Conservation (phyloP, 768 basidiomycete species). For the Tephrocybe sp. region DNA sequence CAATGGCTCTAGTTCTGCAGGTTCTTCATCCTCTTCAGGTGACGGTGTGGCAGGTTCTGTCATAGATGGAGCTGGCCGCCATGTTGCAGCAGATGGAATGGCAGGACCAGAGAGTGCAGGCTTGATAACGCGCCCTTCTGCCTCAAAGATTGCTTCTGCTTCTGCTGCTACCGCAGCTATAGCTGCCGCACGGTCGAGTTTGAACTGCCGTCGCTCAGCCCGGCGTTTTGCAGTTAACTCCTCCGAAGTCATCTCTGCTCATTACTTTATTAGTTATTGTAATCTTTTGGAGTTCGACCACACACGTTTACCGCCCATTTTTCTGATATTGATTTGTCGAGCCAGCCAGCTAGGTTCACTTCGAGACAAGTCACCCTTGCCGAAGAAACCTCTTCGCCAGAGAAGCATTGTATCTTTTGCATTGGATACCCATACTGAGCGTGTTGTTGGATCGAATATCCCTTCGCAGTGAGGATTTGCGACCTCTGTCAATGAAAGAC, state of each 20-base stretch:
- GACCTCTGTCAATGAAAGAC: slow-evolving; percentile 56
- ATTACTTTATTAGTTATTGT: neutral
- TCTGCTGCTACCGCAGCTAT: slow-evolving; percentile 81
- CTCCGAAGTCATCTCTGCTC: slow-evolving; percentile 77
- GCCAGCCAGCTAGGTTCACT: slow-evolving; percentile 95
- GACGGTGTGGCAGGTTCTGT: slow-evolving; percentile 21
- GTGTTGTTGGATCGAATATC: slow-evolving; percentile 72
- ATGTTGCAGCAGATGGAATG: slow-evolving; percentile 81
- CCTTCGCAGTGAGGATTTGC: slow-evolving; percentile 78
- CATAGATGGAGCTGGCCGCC: slow-evolving; percentile 50
- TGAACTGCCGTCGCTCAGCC: slow-evolving; percentile 89
- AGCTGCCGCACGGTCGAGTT: slow-evolving; percentile 86
- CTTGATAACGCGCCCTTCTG: slow-evolving; percentile 65
- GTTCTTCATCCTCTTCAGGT: slow-evolving; percentile 33
- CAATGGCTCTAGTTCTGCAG: slow-evolving; percentile 43
- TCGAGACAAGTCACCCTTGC: slow-evolving; percentile 91
- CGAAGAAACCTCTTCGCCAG: slow-evolving; percentile 94
- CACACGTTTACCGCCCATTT: slow-evolving; percentile 61
- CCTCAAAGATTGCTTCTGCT: slow-evolving; percentile 73
- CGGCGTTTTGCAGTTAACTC: slow-evolving; percentile 88
- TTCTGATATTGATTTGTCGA: slow-evolving; percentile 69
- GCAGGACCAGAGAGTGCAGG: slow-evolving; percentile 57
- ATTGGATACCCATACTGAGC: slow-evolving; percentile 85
- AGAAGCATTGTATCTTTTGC: slow-evolving; percentile 63
- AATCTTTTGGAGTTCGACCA: slow-evolving; percentile 6